A percentile compares a stretch with the other conserved stretches of the same genome.
Evolutionary conservation across 495 filamentous ascomycete genomes (phyloP).

Genomic region (Penicillium salamii): DNA sequence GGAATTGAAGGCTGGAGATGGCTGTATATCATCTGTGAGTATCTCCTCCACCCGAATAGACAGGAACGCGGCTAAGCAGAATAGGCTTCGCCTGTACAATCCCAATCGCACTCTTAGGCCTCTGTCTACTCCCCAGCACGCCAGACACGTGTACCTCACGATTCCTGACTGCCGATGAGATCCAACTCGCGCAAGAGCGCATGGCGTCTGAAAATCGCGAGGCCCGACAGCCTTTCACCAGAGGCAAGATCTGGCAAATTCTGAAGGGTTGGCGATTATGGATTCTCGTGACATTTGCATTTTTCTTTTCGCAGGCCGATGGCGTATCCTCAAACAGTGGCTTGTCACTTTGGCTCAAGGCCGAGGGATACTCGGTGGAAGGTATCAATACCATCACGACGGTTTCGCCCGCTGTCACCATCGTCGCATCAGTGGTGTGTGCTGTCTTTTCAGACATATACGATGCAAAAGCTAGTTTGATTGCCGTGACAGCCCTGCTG

Average conservation of each 20-base stretch:
- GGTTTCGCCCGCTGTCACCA: slow-evolving; percentile 36
- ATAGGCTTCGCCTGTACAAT: slow-evolving; percentile 28
- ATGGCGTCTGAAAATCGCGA: slow-evolving; percentile 34
- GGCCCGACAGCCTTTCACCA: slow-evolving; percentile 24
- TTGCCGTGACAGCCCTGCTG: slow-evolving; percentile 36
- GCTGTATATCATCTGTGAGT: slow-evolving; percentile 46
- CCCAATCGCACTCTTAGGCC: slow-evolving; percentile 23
- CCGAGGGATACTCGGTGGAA: slow-evolving; percentile 39
- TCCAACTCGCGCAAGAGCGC: slow-evolving; percentile 29
- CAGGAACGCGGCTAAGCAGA: slow-evolving; percentile 5
- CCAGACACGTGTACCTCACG: slow-evolving; percentile 38
- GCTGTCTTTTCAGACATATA: slow-evolving; percentile 45
- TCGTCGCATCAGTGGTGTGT: slow-evolving; percentile 38
- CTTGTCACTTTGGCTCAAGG: slow-evolving; percentile 40
- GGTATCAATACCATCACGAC: slow-evolving; percentile 42
- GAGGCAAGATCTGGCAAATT: slow-evolving; percentile 12
- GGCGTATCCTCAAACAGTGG: slow-evolving; percentile 25
- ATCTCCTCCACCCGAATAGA: not conserved
- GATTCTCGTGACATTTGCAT: slow-evolving; percentile 33
- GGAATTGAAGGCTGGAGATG: slow-evolving; percentile 47
- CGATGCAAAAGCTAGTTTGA: slow-evolving; percentile 35
- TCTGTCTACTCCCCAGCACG: slow-evolving; percentile 36
- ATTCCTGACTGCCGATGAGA: slow-evolving; percentile 33
- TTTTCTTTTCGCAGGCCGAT: slow-evolving; percentile 32
- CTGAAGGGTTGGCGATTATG: slow-evolving; percentile 24